Conservation (phyloP, 2,329 filamentous ascomycete genomes). For the Fusarium sp. region DNA sequence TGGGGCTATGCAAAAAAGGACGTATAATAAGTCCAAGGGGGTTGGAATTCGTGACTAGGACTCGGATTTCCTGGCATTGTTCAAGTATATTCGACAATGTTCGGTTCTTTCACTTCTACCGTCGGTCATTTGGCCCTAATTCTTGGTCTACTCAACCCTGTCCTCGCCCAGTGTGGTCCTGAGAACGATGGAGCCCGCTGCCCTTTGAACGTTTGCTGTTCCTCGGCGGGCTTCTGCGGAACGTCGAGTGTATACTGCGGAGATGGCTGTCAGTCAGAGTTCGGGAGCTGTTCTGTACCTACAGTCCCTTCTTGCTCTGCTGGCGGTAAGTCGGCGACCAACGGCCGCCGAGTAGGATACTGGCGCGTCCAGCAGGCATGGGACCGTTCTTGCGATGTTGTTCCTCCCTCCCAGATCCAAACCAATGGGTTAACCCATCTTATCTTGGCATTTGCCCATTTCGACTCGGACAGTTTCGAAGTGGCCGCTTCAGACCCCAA, state of each 20-base stretch:
- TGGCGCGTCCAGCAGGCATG: conserved; percentile 11
- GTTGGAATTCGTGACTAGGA: background rate
- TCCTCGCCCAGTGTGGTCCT: conserved; percentile 6
- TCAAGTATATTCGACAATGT: background rate
- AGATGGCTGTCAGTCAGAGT: conserved; percentile 10
- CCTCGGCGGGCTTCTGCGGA: conserved; percentile 3
- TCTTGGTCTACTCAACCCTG: background rate
- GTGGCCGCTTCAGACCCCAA: background rate
- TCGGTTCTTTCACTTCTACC: background rate
- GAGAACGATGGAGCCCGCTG: conserved; percentile 5
- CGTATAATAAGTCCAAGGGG: background rate
- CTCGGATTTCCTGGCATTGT: background rate
- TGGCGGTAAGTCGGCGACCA: background rate
- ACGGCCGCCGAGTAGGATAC: conserved; percentile 6
- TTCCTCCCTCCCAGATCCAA: conserved; percentile 9
- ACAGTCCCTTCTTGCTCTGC: conserved; percentile 6
- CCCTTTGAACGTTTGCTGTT: conserved; percentile 6
- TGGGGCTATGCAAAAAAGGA: background rate
- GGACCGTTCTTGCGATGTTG: conserved; percentile 10
- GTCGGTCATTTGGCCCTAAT: conserved; percentile 6
- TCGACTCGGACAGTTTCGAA: background rate
- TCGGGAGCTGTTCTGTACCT: conserved; percentile 5
- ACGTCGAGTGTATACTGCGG: conserved; percentile 1
- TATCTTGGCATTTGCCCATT: conserved; percentile 8
- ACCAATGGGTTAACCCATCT: conserved; percentile 9